Percentiles rank a stretch among this genome's conserved stretches.
These are phyloP conservation scores for Paramecium primaurelia DNA, from an alignment of 73 alveolate species.

Conservation along the genomic window DNA sequence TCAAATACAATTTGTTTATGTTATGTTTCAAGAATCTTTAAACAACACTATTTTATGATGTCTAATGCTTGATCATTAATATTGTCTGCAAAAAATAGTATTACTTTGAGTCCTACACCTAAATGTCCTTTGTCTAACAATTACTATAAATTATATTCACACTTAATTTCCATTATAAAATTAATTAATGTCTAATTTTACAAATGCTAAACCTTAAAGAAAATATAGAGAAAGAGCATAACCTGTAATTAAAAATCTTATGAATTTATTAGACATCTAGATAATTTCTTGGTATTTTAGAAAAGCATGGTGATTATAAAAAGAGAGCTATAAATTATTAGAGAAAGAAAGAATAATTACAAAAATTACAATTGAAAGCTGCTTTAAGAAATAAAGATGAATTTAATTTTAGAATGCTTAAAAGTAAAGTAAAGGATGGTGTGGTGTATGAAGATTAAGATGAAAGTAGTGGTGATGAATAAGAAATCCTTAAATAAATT, in stretches of 20 bases:
- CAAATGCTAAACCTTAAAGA: constrained; percentile 8
- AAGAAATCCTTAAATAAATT: neutral
- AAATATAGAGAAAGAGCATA: constrained; percentile 17
- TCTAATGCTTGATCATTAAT: neutral
- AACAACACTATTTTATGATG: neutral
- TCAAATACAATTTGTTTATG: neutral
- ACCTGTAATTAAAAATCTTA: neutral
- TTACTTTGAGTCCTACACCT: neutral
- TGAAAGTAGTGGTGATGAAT: neutral
- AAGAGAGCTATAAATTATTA: constrained; percentile 44
- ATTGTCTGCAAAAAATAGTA: neutral
- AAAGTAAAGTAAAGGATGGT: constrained; percentile 7
- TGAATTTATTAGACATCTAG: neutral
- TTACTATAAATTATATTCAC: neutral
- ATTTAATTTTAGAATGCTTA: constrained; percentile 24
- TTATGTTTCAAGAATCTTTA: neutral
- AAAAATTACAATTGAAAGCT: constrained; percentile 27
- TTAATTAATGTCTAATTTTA: neutral
- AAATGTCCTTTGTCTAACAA: neutral
- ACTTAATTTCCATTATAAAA: constrained; percentile 10
- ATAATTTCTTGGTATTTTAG: constrained; percentile 3
- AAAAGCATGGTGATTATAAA: constrained; percentile 35
- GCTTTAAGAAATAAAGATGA: constrained; percentile 32
- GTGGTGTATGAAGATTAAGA: neutral
- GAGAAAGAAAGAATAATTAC: neutral